Conservation (phyloP, 2,329 filamentous ascomycete species). For the Drechslera avenae region DNA sequence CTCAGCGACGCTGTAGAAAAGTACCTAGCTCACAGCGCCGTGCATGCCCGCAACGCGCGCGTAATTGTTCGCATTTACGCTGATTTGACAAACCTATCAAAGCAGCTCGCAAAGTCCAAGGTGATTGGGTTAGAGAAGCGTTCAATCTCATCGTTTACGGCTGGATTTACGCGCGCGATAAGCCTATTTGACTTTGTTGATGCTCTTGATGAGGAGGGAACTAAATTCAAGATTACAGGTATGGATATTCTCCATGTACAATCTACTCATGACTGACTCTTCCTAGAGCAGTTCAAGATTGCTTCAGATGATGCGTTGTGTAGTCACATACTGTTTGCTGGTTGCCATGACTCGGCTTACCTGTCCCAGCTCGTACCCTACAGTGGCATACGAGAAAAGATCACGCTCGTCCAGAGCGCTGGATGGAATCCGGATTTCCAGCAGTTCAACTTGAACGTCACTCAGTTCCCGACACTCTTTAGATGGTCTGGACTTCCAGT, state of each 20-base stretch:
- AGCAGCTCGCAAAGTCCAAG: conserved; percentile 55
- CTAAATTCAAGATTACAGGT: conserved; percentile 65
- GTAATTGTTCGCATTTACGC: conserved; percentile 63
- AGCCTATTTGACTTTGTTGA: conserved; percentile 67
- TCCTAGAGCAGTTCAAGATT: conserved; percentile 50
- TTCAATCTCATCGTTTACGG: conserved; percentile 60
- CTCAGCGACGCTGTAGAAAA: conserved; percentile 59
- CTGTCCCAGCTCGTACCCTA: conserved; percentile 62
- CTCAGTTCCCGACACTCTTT: conserved; percentile 61
- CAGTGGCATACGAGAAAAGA: conserved; percentile 54
- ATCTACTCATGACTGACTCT: conserved; percentile 6
- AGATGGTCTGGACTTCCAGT: conserved; percentile 41
- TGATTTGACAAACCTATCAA: conserved; percentile 60
- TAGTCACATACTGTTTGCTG: conserved; percentile 68
- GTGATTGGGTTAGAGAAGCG: conserved; percentile 61
- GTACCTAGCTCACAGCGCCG: conserved; percentile 27
- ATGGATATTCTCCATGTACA: conserved; percentile 1
- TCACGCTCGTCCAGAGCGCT: conserved; percentile 62
- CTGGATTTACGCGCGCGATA: conserved; percentile 63
- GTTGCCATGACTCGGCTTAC: conserved; percentile 66
- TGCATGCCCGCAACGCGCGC: conserved; percentile 55
- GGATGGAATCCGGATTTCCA: conserved; percentile 60
- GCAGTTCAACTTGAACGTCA: conserved; percentile 57
- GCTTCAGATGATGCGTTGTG: conserved; percentile 65
- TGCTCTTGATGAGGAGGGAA: conserved; percentile 64